These are phyloP conservation scores for Buddleja alternifolia DNA, from an alignment of 257 asterid genomes.

Conservation along the genomic window DNA sequence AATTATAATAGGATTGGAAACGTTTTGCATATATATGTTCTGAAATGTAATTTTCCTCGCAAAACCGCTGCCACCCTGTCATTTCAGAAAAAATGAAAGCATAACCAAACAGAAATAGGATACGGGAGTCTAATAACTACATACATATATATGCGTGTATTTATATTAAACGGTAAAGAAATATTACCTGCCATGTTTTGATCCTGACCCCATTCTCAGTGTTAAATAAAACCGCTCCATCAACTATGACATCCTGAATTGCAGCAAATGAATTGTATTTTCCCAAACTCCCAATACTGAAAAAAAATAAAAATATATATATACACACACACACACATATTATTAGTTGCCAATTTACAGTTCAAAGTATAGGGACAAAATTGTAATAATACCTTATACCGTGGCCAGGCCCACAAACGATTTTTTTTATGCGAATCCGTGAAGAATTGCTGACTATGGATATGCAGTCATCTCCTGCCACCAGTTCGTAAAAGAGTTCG, in stretches of 20 bases:
- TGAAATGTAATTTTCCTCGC: conserved; percentile 61
- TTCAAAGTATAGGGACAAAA: not conserved
- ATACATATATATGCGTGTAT: not conserved
- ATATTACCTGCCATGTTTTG: conserved; percentile 88
- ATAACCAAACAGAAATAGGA: not conserved
- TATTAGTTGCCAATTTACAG: not conserved
- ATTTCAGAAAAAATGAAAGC: conserved; percentile 7
- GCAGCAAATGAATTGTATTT: conserved; percentile 49
- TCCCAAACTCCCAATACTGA: conserved; percentile 91
- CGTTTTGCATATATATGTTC: conserved; percentile 74
- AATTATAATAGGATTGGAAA: conserved; percentile 82
- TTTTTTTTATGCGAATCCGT: conserved; percentile 45
- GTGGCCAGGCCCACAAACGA: conserved; percentile 72
- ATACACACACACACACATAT: conserved; percentile 27
- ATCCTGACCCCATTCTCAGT: conserved; percentile 80
- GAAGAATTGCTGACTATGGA: conserved; percentile 87
- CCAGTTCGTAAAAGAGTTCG: not conserved
- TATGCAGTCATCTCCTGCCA: conserved; percentile 89
- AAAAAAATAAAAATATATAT: too few relatives aligned
- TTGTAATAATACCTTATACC: conserved; percentile 72
- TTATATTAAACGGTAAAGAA: not conserved
- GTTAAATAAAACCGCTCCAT: conserved; percentile 51
- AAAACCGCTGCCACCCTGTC: conserved; percentile 87
- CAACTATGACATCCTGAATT: conserved; percentile 61
- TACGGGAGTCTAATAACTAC: not conserved